These are phyloP conservation scores for Podospora appendiculata DNA, from an alignment of 495 filamentous ascomycete genomes.

Conservation along the genomic window DNA sequence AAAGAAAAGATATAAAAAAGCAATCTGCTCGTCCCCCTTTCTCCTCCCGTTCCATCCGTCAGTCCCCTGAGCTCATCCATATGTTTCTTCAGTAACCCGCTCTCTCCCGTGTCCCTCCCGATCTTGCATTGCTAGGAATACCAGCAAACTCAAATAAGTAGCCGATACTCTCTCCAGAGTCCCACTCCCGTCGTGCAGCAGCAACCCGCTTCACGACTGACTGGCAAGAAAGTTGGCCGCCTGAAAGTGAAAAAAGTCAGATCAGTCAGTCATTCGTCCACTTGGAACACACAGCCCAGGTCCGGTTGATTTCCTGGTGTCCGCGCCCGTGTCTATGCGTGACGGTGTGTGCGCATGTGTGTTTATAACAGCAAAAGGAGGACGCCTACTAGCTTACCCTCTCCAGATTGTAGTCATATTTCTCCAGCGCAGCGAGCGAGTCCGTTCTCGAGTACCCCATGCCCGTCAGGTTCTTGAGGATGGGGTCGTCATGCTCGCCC, in stretches of 20 bases:
- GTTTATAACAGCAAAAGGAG: neutral
- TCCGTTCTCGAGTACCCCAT: slow-evolving; percentile 84
- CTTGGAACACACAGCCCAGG: no score
- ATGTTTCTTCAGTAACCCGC: no score
- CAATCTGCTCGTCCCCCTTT: no score
- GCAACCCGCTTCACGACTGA: neutral
- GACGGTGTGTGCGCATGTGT: neutral
- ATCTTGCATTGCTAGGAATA: no score
- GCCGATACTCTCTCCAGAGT: no score
- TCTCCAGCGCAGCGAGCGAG: slow-evolving; percentile 80
- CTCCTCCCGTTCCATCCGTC: no score
- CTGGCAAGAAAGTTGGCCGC: neutral
- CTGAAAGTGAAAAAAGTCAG: neutral
- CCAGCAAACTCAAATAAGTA: no score
- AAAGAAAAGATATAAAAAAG: no score
- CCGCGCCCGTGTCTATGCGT: neutral
- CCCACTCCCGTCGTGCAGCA: neutral
- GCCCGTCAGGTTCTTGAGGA: slow-evolving; percentile 78
- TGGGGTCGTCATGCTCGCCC: slow-evolving; percentile 81
- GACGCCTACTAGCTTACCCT: slow-evolving; percentile 53
- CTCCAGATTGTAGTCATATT: slow-evolving; percentile 91
- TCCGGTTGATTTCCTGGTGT: no score
- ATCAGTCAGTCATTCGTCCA: neutral
- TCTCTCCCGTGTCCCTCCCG: no score
- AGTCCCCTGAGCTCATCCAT: no score